These are phyloP conservation scores for Tausonia pullulans DNA, from an alignment of 1,284 basidiomycete species.

Conservation along the genomic window DNA sequence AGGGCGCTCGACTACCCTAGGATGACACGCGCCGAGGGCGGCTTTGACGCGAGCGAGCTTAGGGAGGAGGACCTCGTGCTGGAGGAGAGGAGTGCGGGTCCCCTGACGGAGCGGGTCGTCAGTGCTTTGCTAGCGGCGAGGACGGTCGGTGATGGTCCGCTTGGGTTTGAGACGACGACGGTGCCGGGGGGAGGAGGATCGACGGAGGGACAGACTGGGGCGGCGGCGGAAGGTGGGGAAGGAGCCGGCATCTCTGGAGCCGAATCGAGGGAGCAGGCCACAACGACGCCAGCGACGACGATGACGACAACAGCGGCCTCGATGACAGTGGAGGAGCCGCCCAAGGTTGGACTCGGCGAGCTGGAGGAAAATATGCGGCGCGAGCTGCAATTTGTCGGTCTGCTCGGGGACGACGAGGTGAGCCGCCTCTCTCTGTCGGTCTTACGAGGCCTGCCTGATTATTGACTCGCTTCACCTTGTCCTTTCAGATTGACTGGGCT, in stretches of 20 bases:
- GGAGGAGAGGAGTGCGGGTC: conserved; percentile 30
- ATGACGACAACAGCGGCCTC: conserved; percentile 11
- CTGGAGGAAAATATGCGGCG: conserved; percentile 43
- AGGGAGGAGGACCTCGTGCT: conserved; percentile 29
- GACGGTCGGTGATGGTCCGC: conserved; percentile 36
- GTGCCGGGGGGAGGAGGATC: conserved; percentile 39
- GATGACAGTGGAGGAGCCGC: conserved; percentile 17
- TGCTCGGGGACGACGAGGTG: conserved; percentile 41
- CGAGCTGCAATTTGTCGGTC: conserved; percentile 42
- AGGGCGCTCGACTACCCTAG: conserved; percentile 1
- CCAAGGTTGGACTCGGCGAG: conserved; percentile 38
- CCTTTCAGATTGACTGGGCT: conserved; percentile 56
- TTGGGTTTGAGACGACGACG: conserved; percentile 39
- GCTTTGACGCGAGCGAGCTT: conserved; percentile 25
- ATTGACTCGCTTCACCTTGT: conserved; percentile 9
- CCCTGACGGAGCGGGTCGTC: conserved; percentile 43
- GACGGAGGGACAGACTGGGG: conserved; percentile 46
- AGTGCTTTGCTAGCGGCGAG: conserved; percentile 61
- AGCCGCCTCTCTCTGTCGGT: conserved; percentile 19
- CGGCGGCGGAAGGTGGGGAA: conserved; percentile 43
- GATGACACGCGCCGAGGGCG: not conserved
- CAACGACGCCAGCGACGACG: not conserved
- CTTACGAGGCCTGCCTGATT: not conserved
- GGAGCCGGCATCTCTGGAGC: conserved; percentile 29
- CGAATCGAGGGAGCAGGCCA: conserved; percentile 11